Percentiles rank a stretch among this genome's conserved stretches.
Evolutionary conservation across 2,329 filamentous ascomycete genomes (phyloP).

Genomic region (Talaromyces rugulosus): DNA sequence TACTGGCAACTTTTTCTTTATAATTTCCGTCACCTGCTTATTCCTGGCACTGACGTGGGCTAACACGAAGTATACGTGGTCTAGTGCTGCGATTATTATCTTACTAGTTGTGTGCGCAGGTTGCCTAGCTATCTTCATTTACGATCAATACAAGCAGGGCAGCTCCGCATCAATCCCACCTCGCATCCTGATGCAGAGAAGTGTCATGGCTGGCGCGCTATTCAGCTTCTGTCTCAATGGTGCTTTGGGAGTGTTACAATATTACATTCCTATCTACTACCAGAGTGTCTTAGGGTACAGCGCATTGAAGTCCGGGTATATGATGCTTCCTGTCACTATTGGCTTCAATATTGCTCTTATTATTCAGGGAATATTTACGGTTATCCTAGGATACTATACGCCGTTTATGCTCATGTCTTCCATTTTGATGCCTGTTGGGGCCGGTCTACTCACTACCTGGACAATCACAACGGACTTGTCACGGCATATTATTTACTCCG

Average conservation of each 20-base stretch:
- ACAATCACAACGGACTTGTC: conserved; percentile 17
- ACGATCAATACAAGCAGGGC: conserved; percentile 4
- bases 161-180: conserved; percentile 3
- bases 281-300: conserved; percentile 6
- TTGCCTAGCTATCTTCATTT: conserved; percentile 3
- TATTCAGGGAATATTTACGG: conserved; percentile 7
- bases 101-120: conserved; percentile 2
- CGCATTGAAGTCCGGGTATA: conserved; percentile 5
- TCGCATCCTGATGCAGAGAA: conserved; percentile 6
- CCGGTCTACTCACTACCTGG: conserved; percentile 31
- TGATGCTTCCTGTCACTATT: conserved; percentile 9
- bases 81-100: conserved; percentile 1
- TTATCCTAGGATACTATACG: conserved; percentile 28
- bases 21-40: conserved; percentile 3
- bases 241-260: conserved; percentile 5
- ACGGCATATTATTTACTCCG: conserved; percentile 25
- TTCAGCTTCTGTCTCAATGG: conserved; percentile 8
- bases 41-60: conserved; percentile 11
- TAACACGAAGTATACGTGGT: conserved; percentile 8
- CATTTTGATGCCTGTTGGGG: conserved; percentile 28
- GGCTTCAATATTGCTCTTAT: conserved; percentile 3
- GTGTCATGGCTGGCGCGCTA: conserved; percentile 7
- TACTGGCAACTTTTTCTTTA: conserved; percentile 5
- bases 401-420: conserved; percentile 32
- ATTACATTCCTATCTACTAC: conserved; percentile 11